phyloP scores from a whole-genome alignment of 2,329 filamentous ascomycete genomes.

The Helotiales sp. region DNA sequence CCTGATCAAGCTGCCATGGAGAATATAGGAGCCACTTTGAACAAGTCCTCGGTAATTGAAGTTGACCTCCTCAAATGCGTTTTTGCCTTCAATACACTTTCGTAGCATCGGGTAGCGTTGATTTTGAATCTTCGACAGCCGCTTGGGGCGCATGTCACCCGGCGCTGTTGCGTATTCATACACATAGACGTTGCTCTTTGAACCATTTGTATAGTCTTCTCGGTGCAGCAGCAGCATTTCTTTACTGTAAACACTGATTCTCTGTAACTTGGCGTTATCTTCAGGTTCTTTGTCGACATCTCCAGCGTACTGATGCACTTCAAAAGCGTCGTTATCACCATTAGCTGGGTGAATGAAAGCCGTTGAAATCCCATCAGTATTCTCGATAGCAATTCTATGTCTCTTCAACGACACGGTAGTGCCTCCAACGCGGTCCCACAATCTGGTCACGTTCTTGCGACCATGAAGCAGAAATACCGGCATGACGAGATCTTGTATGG shows the following conservation, averaged over 20 bases:
- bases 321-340: slow-evolving; percentile 18
- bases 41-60: slow-evolving; percentile 55
- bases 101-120: slow-evolving; percentile 45
- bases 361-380: slow-evolving; percentile 48
- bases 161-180: slow-evolving; percentile 46
- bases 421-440: slow-evolving; percentile 50
- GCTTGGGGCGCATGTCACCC: slow-evolving; percentile 29
- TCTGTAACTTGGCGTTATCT: slow-evolving; percentile 41
- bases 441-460: slow-evolving; percentile 46
- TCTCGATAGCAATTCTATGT: slow-evolving; percentile 46
- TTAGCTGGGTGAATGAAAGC: slow-evolving; percentile 39
- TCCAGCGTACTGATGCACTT: slow-evolving; percentile 19
- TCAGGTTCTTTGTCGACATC: slow-evolving; percentile 45
- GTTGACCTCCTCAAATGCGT: slow-evolving; percentile 46
- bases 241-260: slow-evolving; percentile 48
- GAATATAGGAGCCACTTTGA: slow-evolving; percentile 52
- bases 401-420: slow-evolving; percentile 48
- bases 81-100: slow-evolving; percentile 46
- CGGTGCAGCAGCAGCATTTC: slow-evolving; percentile 43
- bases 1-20: slow-evolving; percentile 50
- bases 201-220: slow-evolving; percentile 34
- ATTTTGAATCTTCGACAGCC: slow-evolving; percentile 17
- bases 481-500: slow-evolving; percentile 42
- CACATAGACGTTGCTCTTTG: slow-evolving; percentile 46
- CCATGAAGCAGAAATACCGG: slow-evolving; percentile 40